Evolutionary conservation across 495 filamentous ascomycete genomes (phyloP), one percentile per base, ranked within the genome.

Genomic region (Trichocladium antarcticum): DNA sequence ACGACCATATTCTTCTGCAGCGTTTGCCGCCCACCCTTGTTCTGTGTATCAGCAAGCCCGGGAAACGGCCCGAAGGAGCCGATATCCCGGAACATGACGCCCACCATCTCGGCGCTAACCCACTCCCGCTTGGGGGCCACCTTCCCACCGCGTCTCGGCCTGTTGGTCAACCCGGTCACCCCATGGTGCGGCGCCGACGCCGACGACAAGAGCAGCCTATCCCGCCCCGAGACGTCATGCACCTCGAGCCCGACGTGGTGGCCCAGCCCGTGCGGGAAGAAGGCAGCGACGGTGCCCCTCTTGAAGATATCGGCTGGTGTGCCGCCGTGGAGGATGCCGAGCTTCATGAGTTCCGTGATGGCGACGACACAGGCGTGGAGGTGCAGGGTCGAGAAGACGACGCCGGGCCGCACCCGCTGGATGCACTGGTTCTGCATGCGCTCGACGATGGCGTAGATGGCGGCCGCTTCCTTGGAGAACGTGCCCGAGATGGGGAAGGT

Each of bases 221-320:
- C 49, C 2, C 35, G 5, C 21, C 62, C 64, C n/a, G 45, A 56
- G 6, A 85, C 80, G 68, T 97, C 90, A 57, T 97, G 90, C 34
- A 86, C 83, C 62, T 97, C 90, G 14, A 97, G 73, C 0, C 90
- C 90, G 29, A 95, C 70, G 62, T 95, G 86, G 63, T 97, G 89
- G 10, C 86, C 86, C 12, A 90, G 71, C 1, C 90, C 90, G 63
- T 97, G 90, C 2, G 90, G 89, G 66, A 94, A 93, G 68, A 95
- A 97, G 0, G 85, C 82, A 21, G 76, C 71, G 3, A 79, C 79
- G 17, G 80, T 86, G 27, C 89, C 83, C 2, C 78, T 76, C 32
- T 68, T 54, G 40, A 78, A 73, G 50, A 93, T 80, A 49, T 89
- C 87, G 2, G 74, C 68, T 6, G 68, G 70, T 0, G 66, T 74